Conservation (phyloP, 257 asterid species). For the Solanum ossicruentum region DNA sequence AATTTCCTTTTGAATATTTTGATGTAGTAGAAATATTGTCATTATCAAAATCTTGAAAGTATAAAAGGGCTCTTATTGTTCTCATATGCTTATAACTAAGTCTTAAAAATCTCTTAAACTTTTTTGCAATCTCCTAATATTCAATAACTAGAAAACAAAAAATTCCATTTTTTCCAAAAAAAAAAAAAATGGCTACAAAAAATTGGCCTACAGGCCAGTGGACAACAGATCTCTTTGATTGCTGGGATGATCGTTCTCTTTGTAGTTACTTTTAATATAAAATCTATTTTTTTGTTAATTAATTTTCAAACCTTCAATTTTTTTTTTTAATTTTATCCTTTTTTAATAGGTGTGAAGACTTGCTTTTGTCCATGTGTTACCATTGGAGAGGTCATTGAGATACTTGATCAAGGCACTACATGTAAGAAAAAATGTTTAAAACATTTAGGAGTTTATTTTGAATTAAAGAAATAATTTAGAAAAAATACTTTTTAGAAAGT, state of each 20-base stretch:
- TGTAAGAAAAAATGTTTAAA: background rate
- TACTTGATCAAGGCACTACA: slow-evolving; percentile 26
- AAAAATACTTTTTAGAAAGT: background rate
- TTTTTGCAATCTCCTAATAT: background rate
- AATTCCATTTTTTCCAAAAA: background rate
- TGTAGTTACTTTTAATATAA: slow-evolving; percentile 9
- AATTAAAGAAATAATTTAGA: background rate
- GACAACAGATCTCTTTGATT: slow-evolving; percentile 15
- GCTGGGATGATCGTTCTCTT: slow-evolving; percentile 10
- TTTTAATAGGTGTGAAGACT: slow-evolving; percentile 14
- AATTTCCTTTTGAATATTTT: background rate
- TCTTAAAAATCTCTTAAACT: background rate
- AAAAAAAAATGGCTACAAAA: background rate
- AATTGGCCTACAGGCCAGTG: slow-evolving; percentile 16
- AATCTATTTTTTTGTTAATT: background rate
- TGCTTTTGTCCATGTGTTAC: slow-evolving; percentile 26
- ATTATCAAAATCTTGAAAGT: background rate
- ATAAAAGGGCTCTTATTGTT: background rate
- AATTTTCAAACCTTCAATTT: background rate
- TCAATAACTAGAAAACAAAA: background rate
- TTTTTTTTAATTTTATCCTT: background rate
- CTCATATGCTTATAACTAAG: background rate
- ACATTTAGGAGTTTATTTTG: background rate
- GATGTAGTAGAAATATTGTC: background rate
- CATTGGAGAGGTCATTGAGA: slow-evolving; percentile 18